Evolutionary conservation across 192 early-diverging fungal genomes (phyloP).

Genomic region (Linnemannia schmuckeri): DNA sequence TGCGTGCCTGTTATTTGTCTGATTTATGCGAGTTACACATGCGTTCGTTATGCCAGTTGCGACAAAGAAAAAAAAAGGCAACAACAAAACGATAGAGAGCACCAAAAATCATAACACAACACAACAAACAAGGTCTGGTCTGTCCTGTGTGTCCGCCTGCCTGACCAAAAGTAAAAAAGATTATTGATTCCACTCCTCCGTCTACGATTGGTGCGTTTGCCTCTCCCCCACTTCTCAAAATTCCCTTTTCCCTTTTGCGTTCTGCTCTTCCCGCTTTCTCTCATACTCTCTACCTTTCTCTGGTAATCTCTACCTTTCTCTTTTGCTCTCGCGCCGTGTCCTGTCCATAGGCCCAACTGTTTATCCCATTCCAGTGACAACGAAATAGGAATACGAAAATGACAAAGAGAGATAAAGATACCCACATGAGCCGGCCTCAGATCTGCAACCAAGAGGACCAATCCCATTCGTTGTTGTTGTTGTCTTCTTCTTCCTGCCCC

Average conservation of each 20-base stretch:
- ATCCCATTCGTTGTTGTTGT: background rate
- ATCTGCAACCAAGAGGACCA: background rate
- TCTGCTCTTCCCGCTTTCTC: background rate
- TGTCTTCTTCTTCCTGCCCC: background rate
- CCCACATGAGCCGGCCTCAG: constrained; percentile 3
- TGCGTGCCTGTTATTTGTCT: background rate
- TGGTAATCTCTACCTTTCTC: background rate
- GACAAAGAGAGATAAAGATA: background rate
- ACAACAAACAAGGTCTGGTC: constrained; percentile 11
- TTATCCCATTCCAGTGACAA: background rate
- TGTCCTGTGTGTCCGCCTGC: background rate
- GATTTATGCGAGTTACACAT: background rate
- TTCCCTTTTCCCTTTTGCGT: constrained; percentile 1
- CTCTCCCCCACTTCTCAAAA: background rate
- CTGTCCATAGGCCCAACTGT: background rate
- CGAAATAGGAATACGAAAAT: constrained; percentile 2
- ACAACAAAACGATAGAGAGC: background rate
- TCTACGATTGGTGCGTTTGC: constrained; percentile 14
- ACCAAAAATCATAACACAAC: background rate
- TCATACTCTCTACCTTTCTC: no score
- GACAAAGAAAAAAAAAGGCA: constrained; percentile 1
- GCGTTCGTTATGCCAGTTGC: no score
- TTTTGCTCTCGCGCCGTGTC: constrained; percentile 6
- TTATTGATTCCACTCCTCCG: constrained; percentile 1
- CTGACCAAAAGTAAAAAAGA: constrained; percentile 10